Conservation (phyloP, 345 rosid species). For the Litchi chinensis region DNA sequence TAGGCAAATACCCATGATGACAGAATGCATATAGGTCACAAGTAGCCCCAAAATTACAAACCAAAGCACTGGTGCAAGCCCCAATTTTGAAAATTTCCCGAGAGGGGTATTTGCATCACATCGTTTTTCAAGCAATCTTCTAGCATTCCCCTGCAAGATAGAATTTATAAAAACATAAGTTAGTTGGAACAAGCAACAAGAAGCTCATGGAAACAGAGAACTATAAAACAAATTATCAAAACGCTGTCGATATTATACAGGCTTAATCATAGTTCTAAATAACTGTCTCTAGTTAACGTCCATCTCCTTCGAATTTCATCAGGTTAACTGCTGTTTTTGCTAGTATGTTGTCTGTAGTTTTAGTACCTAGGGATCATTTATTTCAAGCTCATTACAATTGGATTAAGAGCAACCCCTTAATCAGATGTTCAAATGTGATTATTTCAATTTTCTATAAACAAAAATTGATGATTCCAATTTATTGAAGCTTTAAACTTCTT, state of each 20-base stretch:
- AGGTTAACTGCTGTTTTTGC: neutral
- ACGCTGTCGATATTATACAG: neutral
- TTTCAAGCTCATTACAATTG: neutral
- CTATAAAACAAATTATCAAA: neutral
- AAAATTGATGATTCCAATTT: neutral
- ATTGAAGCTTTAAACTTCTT: constrained; percentile 4
- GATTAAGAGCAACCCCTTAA: neutral
- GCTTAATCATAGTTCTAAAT: neutral
- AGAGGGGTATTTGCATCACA: constrained; percentile 70
- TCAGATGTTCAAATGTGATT: neutral
- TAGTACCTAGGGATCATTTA: neutral
- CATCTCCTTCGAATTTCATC: neutral
- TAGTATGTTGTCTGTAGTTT: neutral
- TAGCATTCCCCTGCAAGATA: constrained; percentile 83
- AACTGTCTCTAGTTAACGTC: neutral
- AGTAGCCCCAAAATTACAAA: constrained; percentile 62
- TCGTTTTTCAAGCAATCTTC: constrained; percentile 81
- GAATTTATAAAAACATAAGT: constrained; percentile 6
- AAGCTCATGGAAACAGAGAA: neutral
- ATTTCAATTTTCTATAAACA: neutral
- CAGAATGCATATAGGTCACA: constrained; percentile 68
- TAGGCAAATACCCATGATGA: constrained; percentile 59
- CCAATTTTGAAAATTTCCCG: constrained; percentile 79
- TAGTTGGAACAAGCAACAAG: neutral
- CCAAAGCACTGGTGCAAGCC: constrained; percentile 90